Base-by-base conservation (phyloP, 2,329 filamentous ascomycete genomes). In the Aspergillus sp. region DNA sequence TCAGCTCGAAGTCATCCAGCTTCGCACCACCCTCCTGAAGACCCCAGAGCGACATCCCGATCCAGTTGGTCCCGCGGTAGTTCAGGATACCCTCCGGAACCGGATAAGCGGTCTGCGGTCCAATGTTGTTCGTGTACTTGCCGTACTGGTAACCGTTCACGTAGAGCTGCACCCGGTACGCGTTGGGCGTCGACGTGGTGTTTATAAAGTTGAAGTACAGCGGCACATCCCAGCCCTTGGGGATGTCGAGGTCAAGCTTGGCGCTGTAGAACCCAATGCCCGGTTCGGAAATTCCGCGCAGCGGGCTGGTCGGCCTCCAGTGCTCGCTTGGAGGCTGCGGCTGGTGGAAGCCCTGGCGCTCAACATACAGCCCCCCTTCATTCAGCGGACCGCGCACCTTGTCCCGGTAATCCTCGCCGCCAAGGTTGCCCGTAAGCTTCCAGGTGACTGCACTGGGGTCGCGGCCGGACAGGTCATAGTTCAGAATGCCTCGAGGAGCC, bases 101-200 rank as follows among this genome's bases (percentile, higher is more conserved):
- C 1, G 80, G 80, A 51, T 78, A 88, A 2, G 56, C 65, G 0
- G 69, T 75, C 60, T 89, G 82, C 1, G 83, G 83, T 0, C 83
- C 83, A n/a, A 86, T 67, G 41, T 86, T 80, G 48, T 75, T 78
- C n/a, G 60, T 56, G 40, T 72, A 79, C 49, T 78, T 78, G 2
- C 74, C 75, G 41, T 78, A 86, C 53, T 86, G 81, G 56, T 78
- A 86, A 1, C 82, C 82, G 45, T 86, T 86, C 27, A 86, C 75
- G 48, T 72, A 86, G 5, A 86, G 58, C 45, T 80, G 71, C 1
- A 67, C 74, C 12, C 81, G 67, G 41, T 80, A 82, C 4, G 61
- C 53, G 8, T 39, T 17, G 72, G 79, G 25, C 71, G 73, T 0
- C 69, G 39, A 37, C 73, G 14, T 64, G 26, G 29, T 44, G 31